Percentiles rank a stretch among this genome's conserved stretches.
phyloP scores from a whole-genome alignment of 1,139 yeast species.

The Candida sp. region DNA sequence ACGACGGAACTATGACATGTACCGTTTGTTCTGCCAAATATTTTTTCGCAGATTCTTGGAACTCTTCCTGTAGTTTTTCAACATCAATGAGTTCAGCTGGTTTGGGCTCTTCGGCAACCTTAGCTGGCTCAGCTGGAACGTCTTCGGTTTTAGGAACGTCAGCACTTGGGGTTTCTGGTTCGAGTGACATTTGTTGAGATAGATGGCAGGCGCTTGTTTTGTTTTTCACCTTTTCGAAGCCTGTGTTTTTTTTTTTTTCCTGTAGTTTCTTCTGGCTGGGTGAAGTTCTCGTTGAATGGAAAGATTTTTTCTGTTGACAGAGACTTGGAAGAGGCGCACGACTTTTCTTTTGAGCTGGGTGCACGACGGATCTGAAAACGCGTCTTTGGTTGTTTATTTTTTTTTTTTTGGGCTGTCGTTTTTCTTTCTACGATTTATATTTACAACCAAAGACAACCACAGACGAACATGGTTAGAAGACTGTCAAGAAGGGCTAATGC shows the following conservation, averaged over 20 bases:
- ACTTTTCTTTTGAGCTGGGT: not conserved
- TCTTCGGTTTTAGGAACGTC: constrained; percentile 13
- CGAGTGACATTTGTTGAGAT: constrained; percentile 13
- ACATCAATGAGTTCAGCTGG: constrained; percentile 27
- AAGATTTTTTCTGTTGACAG: constrained; percentile 8
- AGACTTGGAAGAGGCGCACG: not conserved
- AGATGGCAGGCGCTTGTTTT: constrained; percentile 1
- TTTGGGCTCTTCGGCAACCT: constrained; percentile 17
- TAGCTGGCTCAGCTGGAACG: constrained; percentile 8
- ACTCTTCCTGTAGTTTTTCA: constrained; percentile 36
- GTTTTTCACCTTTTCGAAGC: not conserved
- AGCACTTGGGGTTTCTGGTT: constrained; percentile 23
- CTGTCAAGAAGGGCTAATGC: constrained; percentile 11
- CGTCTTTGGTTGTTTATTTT: constrained; percentile 4
- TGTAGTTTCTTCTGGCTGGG: constrained; percentile 3
- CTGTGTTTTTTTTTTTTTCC: not conserved
- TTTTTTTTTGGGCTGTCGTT: not conserved
- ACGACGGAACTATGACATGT: constrained; percentile 72
- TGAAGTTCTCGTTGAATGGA: not conserved
- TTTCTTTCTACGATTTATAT: constrained; percentile 5
- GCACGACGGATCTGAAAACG: constrained; percentile 3
- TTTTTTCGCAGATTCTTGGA: constrained; percentile 45
- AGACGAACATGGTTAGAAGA: constrained; percentile 13
- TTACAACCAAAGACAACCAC: constrained; percentile 5
- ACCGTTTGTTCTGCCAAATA: constrained; percentile 54